phyloP scores from a whole-genome alignment of 2,329 filamentous ascomycete genomes.

The Plenodomus biglobosus region DNA sequence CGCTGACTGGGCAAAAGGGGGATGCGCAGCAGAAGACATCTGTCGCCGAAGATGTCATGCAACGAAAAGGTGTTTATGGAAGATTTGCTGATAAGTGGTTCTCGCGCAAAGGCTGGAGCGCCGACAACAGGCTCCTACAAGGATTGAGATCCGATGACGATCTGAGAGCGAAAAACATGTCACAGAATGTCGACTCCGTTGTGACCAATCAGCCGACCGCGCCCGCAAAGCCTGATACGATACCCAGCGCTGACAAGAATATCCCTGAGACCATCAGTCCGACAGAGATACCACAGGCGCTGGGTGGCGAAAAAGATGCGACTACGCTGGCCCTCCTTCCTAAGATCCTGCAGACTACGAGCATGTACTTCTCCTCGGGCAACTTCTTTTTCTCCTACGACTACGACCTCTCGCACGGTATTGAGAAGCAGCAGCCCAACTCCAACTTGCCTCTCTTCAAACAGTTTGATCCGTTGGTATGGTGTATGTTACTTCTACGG shows the following conservation, averaged over 20 bases:
- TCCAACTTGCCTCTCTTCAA: constrained; percentile 66
- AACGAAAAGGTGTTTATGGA: constrained; percentile 79
- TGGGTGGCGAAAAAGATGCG: constrained; percentile 36
- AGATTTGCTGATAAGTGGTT: constrained; percentile 92
- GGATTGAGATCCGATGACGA: constrained; percentile 63
- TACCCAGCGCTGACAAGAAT: constrained; percentile 25
- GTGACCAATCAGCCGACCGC: constrained; percentile 22
- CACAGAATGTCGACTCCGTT: constrained; percentile 37
- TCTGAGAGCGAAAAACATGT: constrained; percentile 40
- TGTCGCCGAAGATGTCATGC: constrained; percentile 86
- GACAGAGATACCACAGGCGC: constrained; percentile 39
- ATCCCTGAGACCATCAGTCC: constrained; percentile 29
- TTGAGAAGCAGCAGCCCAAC: constrained; percentile 46
- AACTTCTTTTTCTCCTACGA: constrained; percentile 98
- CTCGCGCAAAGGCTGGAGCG: constrained; percentile 77
- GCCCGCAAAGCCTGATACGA: constrained; percentile 19
- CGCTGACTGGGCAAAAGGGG: constrained; percentile 30
- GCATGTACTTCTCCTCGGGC: constrained; percentile 76
- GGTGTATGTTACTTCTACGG: constrained; percentile 8
- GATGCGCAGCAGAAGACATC: constrained; percentile 48
- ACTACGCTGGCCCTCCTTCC: constrained; percentile 62
- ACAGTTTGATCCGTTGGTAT: constrained; percentile 68
- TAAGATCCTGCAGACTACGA: constrained; percentile 80
- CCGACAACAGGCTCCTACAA: constrained; percentile 68
- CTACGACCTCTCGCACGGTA: constrained; percentile 77